Conservation (phyloP, 208 protist species). For the Wallacemonas sp. region DNA sequence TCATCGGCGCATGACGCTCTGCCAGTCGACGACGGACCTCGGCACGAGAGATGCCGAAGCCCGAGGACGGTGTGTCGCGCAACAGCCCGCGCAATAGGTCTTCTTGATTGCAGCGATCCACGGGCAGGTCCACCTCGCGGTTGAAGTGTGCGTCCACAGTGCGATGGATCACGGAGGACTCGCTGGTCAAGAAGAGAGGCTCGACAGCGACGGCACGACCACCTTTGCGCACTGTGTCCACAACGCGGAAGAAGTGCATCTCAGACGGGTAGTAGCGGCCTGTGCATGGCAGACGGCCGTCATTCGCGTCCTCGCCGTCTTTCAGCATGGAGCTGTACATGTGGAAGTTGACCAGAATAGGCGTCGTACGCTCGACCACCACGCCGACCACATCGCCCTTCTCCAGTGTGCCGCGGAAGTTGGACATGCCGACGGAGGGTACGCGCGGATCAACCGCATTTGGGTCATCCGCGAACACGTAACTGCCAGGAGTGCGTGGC, state of each 20-base stretch:
- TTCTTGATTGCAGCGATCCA: background rate
- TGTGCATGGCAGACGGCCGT: background rate
- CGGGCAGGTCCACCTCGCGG: background rate
- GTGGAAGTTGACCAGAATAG: background rate
- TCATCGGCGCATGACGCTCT: no score
- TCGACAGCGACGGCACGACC: background rate
- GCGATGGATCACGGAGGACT: background rate
- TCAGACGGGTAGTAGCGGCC: slow-evolving; percentile 10
- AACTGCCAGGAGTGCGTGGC: background rate
- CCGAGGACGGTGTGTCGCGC: no score
- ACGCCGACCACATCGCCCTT: slow-evolving; percentile 2
- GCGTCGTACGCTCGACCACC: background rate
- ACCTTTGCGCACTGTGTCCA: no score
- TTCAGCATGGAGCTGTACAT: background rate
- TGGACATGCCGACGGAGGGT: background rate
- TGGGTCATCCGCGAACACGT: background rate
- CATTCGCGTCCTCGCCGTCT: background rate
- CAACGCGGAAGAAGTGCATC: slow-evolving; percentile 6
- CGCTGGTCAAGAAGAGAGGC: background rate
- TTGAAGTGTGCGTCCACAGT: background rate
- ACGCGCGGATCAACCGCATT: background rate
- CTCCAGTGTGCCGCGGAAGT: slow-evolving; percentile 2
- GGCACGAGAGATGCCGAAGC: no score
- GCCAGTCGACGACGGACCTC: no score
- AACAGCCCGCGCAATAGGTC: background rate